phyloP scores from a whole-genome alignment of 169 alveolate genomes.

The Plasmodium inui region DNA sequence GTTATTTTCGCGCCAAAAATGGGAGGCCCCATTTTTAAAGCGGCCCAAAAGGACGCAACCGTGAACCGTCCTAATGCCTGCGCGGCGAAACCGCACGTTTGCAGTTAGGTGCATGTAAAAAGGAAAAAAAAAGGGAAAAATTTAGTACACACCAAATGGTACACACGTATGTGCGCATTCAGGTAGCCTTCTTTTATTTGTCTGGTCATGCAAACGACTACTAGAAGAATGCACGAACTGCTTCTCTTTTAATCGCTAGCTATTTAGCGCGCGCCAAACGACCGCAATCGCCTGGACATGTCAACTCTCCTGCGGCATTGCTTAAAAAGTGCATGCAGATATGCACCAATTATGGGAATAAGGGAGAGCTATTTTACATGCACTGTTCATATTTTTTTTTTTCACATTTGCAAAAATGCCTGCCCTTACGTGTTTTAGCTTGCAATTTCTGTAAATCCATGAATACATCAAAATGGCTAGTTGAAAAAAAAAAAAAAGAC shows the following conservation, averaged over 20 bases:
- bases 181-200: background rate
- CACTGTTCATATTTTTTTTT: slow-evolving; percentile 28
- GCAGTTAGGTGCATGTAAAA: background rate
- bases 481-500: slow-evolving; percentile 19
- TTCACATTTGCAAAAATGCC: slow-evolving; percentile 3
- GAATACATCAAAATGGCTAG: slow-evolving; percentile 36
- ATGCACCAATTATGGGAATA: background rate
- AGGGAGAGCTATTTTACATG: slow-evolving; percentile 33
- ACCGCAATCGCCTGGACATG: background rate
- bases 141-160: background rate
- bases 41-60: background rate
- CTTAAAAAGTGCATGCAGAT: background rate
- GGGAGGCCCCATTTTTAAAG: background rate
- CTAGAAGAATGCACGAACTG: background rate
- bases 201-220: background rate
- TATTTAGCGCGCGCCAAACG: slow-evolving; percentile 4
- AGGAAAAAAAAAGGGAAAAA: too few species aligned
- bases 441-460: background rate
- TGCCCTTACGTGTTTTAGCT: background rate
- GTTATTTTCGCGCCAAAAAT: background rate
- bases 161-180: background rate
- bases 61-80: background rate
- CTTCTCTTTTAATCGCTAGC: background rate
- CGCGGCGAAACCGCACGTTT: background rate
- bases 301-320: background rate